Evolutionary conservation across 441 rosid genomes (phyloP).

Genomic region (Aleurites moluccanus): DNA sequence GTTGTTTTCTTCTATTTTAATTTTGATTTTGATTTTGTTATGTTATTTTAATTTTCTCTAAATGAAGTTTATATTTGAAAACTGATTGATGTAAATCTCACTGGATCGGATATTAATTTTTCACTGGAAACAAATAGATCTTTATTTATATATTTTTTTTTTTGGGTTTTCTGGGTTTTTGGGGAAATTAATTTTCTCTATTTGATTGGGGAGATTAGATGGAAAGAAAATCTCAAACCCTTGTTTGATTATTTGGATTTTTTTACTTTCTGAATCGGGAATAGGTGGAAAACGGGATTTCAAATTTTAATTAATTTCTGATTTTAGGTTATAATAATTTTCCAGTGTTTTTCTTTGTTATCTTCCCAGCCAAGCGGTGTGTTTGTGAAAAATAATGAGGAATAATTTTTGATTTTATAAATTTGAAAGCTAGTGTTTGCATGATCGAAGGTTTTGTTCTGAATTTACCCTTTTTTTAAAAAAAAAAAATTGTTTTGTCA

Average conservation of each 20-base stretch:
- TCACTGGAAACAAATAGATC: not conserved
- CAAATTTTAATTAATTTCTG: not conserved
- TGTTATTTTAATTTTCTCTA: not conserved
- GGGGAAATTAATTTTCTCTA: not conserved
- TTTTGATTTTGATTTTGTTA: not conserved
- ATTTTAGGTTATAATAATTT: not conserved
- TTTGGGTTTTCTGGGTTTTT: not conserved
- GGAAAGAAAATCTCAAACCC: not conserved
- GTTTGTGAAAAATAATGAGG: not conserved
- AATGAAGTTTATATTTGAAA: not conserved
- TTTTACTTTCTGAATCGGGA: not conserved
- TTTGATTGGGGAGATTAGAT: not conserved
- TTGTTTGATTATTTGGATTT: conserved; percentile 2
- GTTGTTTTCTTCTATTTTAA: not conserved
- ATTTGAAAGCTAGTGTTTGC: not conserved
- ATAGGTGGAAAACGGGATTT: not conserved
- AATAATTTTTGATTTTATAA: not conserved
- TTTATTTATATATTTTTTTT: not conserved
- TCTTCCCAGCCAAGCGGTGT: not conserved
- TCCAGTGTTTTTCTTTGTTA: not conserved
- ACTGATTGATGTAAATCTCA: not conserved
- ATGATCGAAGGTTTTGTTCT: not conserved
- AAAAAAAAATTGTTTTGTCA: not conserved
- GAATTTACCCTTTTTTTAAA: not conserved
- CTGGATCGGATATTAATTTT: conserved; percentile 15